phyloP scores from a whole-genome alignment of 1,284 basidiomycete genomes.

The Chalciporus sp. region DNA sequence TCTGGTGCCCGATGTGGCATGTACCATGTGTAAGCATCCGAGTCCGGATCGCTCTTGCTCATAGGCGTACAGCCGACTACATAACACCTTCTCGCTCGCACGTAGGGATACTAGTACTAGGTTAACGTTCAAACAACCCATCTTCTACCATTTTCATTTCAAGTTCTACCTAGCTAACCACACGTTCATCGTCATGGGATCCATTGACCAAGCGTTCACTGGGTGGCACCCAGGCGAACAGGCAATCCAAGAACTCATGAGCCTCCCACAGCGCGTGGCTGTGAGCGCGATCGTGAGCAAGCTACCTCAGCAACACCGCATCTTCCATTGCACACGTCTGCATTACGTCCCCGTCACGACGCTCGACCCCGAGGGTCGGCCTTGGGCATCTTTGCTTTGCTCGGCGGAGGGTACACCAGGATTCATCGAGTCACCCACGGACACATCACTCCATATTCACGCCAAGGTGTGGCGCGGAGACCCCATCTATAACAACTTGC shows the following conservation, averaged over 20 bases:
- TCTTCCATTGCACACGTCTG: slow-evolving; percentile 39
- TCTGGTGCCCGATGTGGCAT: too few relatives aligned
- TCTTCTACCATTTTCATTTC: not conserved
- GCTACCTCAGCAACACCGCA: slow-evolving; percentile 39
- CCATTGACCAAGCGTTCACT: slow-evolving; percentile 15
- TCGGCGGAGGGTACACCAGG: slow-evolving; percentile 36
- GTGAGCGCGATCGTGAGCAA: slow-evolving; percentile 29
- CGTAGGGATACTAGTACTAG: too few relatives aligned
- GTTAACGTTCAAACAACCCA: not conserved
- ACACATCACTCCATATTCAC: slow-evolving; percentile 44
- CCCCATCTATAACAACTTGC: slow-evolving; percentile 46
- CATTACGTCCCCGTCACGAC: slow-evolving; percentile 43
- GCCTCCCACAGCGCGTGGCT: slow-evolving; percentile 26
- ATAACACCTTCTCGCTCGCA: too few relatives aligned
- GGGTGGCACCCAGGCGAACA: slow-evolving; percentile 44
- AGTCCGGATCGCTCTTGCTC: too few relatives aligned
- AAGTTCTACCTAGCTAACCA: not conserved
- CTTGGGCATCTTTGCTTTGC: slow-evolving; percentile 43
- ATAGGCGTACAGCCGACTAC: too few relatives aligned
- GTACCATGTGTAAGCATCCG: too few relatives aligned
- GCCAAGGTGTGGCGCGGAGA: slow-evolving; percentile 57
- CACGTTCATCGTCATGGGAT: slow-evolving; percentile 3
- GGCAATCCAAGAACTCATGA: slow-evolving; percentile 35
- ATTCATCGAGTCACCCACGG: slow-evolving; percentile 47
- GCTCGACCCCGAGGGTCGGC: slow-evolving; percentile 37